These are phyloP conservation scores for Penicillium salamii DNA, from an alignment of 495 filamentous ascomycete species.

Conservation along the genomic window DNA sequence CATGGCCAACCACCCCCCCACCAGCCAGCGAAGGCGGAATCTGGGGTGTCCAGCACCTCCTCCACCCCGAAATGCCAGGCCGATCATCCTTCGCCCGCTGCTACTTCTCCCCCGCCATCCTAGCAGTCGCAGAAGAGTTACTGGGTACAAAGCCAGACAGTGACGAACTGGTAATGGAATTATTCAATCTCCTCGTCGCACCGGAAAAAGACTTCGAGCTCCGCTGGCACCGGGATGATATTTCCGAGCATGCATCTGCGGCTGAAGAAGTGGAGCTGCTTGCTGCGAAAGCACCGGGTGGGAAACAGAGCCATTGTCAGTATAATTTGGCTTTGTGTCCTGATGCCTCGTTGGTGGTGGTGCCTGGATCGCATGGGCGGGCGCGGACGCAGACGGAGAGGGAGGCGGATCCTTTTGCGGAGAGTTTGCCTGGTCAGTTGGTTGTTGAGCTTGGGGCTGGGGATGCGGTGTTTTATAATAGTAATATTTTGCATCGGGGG, in stretches of 20 bases:
- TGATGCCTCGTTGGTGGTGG: slow-evolving; percentile 63
- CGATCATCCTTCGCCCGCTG: slow-evolving; percentile 51
- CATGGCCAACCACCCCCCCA: slow-evolving; percentile 57
- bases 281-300: slow-evolving; percentile 38
- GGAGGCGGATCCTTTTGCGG: slow-evolving; percentile 55
- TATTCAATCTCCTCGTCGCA: slow-evolving; percentile 75
- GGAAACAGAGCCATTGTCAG: slow-evolving; percentile 63
- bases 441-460: slow-evolving; percentile 64
- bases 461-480: slow-evolving; percentile 82
- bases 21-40: slow-evolving; percentile 59
- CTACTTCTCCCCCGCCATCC: slow-evolving; percentile 65
- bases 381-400: slow-evolving; percentile 65
- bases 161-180: slow-evolving; percentile 66
- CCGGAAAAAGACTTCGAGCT: slow-evolving; percentile 65
- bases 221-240: slow-evolving; percentile 78
- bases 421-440: slow-evolving; percentile 55
- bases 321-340: slow-evolving; percentile 74
- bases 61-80: slow-evolving; percentile 65
- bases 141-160: slow-evolving; percentile 34
- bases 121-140: slow-evolving; percentile 55
- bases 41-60: slow-evolving; percentile 82
- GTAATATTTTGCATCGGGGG: slow-evolving; percentile 81
- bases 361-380: slow-evolving; percentile 67
- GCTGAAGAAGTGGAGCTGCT: slow-evolving; percentile 54
- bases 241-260: slow-evolving; percentile 51